Conservation (phyloP, 2,329 filamentous ascomycete species). For the Fusarium proliferatum region DNA sequence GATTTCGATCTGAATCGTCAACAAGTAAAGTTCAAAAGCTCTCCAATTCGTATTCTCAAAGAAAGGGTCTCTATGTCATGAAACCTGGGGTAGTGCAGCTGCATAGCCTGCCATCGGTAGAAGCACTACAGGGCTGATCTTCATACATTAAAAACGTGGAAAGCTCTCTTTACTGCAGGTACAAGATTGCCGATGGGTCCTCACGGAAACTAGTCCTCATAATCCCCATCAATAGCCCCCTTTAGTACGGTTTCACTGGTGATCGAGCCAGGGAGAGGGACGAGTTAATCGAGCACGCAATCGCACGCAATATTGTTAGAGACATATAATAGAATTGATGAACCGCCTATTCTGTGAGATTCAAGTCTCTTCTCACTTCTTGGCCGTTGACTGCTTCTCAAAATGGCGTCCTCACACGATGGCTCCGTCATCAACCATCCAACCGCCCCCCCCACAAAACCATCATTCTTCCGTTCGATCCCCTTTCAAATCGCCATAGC, state of each 20-base stretch:
- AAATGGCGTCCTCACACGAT: slow-evolving; percentile 16
- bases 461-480: slow-evolving; percentile 27
- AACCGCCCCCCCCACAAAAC: background rate
- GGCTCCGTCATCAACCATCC: background rate
- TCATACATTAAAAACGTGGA: background rate
- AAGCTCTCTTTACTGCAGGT: slow-evolving; percentile 5
- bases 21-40: accelerated
- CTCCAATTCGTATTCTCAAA: accelerated
- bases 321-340: background rate
- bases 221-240: background rate
- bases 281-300: slow-evolving; percentile 17
- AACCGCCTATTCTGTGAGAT: too few species aligned
- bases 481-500: slow-evolving; percentile 34
- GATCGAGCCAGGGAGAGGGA: background rate
- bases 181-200: slow-evolving; percentile 8
- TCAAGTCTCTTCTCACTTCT: background rate
- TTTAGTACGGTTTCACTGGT: slow-evolving; percentile 6
- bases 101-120: background rate
- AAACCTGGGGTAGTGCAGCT: background rate
- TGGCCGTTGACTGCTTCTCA: background rate
- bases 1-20: background rate
- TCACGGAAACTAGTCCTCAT: background rate
- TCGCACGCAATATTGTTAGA: slow-evolving; percentile 15
- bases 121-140: background rate
- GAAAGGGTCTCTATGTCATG: background rate